Evolutionary conservation across 169 alveolate species (phyloP).

Genomic region (Plasmodium gonderi): DNA sequence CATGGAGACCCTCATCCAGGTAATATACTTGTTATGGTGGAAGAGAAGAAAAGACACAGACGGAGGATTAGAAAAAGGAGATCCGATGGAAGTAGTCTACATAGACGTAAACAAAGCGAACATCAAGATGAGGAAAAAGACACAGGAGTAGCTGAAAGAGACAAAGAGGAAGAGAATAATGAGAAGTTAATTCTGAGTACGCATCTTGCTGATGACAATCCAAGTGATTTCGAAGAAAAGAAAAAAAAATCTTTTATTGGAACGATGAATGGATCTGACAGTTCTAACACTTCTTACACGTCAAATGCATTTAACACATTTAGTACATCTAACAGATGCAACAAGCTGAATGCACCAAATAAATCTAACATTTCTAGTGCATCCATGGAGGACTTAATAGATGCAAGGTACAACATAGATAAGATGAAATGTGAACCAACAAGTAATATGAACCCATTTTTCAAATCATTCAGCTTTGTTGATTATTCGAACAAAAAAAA

Average conservation of each 20-base stretch:
- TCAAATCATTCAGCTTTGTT: slow-evolving; percentile 14
- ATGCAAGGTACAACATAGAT: slow-evolving; percentile 21
- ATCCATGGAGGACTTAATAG: slow-evolving; percentile 31
- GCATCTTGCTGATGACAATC: background rate
- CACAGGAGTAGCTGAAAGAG: background rate
- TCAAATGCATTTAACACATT: background rate
- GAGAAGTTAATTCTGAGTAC: background rate
- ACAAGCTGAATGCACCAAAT: background rate
- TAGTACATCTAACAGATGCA: background rate
- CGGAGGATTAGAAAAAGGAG: background rate
- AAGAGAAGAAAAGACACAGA: background rate
- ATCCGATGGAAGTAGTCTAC: background rate
- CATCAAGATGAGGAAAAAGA: background rate
- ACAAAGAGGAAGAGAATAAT: background rate
- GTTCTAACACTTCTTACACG: background rate
- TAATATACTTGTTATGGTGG: slow-evolving; percentile 84
- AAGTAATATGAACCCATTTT: background rate
- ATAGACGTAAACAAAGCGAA: background rate
- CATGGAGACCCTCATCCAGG: slow-evolving; percentile 96
- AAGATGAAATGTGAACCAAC: slow-evolving; percentile 2
- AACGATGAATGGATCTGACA: background rate
- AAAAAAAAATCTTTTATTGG: background rate
- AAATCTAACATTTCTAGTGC: background rate
- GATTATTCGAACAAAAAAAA: background rate
- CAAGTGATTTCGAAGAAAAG: too few relatives aligned